These are phyloP conservation scores for Tricholoma hemisulphureum DNA, from an alignment of 768 basidiomycete species.

Conservation along the genomic window DNA sequence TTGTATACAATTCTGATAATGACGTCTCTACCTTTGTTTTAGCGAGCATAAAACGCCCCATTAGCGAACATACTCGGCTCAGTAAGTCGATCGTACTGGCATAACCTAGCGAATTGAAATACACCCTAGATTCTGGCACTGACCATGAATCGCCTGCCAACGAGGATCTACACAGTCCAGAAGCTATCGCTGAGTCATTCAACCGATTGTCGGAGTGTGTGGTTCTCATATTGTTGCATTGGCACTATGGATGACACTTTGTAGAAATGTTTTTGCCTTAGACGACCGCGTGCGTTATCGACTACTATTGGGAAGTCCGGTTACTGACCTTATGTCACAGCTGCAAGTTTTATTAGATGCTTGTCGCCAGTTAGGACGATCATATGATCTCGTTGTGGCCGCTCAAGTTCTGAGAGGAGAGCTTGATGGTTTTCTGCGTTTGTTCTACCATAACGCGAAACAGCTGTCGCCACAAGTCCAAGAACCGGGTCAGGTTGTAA, in stretches of 20 bases:
- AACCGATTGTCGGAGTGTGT: not conserved
- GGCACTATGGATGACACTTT: not conserved
- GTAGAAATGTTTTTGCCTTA: not conserved
- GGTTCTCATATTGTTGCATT: not conserved
- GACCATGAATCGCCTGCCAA: not conserved
- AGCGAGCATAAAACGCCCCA: not conserved
- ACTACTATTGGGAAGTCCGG: not conserved
- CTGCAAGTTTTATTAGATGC: conserved; percentile 11
- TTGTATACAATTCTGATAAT: no score
- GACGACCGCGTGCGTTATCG: not conserved
- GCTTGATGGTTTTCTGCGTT: conserved; percentile 7
- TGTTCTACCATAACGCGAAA: conserved; percentile 12
- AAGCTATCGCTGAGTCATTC: not conserved
- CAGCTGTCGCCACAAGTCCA: not conserved
- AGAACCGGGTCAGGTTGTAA: not conserved
- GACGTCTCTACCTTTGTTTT: no score
- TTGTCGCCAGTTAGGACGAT: conserved; percentile 17
- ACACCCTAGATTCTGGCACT: not conserved
- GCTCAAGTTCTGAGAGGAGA: conserved; percentile 12
- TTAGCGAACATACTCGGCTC: not conserved
- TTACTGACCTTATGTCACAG: not conserved
- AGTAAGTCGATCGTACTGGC: not conserved
- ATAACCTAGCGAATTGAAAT: not conserved
- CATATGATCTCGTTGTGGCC: conserved; percentile 19
- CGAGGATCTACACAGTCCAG: not conserved